Evolutionary conservation across 352 stramenopile species (phyloP).

Genomic region (Pythium phragmitis): DNA sequence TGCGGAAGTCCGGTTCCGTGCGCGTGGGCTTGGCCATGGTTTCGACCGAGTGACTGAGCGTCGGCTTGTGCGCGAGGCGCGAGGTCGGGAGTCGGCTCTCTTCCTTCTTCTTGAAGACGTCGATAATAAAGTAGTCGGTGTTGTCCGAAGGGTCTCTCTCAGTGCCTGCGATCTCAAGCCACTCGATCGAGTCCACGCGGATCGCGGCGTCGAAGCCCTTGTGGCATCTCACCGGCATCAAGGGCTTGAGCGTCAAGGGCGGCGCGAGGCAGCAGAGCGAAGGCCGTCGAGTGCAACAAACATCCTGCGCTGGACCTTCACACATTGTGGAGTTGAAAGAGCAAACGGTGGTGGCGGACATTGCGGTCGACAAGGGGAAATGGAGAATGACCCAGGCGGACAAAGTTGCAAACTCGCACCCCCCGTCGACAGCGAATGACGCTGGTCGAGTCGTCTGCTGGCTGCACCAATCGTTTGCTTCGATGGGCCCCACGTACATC

Average conservation of each 20-base stretch:
- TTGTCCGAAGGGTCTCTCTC: not conserved
- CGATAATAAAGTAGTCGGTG: slow-evolving; percentile 14
- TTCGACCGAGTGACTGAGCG: not conserved
- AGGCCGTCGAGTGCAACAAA: not conserved
- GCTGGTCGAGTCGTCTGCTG: not conserved
- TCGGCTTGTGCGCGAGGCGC: not conserved
- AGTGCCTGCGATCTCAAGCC: slow-evolving; percentile 9
- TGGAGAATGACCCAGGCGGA: not conserved
- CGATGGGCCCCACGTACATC: not conserved
- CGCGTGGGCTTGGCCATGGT: slow-evolving; percentile 6
- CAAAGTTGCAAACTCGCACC: not conserved
- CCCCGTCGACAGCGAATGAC: not conserved
- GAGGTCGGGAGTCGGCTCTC: slow-evolving; percentile 12
- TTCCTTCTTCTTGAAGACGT: slow-evolving; percentile 9
- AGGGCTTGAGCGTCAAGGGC: not conserved
- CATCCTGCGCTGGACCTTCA: not conserved
- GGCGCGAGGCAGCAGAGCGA: slow-evolving; percentile 5
- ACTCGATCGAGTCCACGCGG: slow-evolving; percentile 10
- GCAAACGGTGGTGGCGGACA: not conserved
- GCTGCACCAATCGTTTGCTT: not conserved
- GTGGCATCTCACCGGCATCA: slow-evolving; percentile 5
- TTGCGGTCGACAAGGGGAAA: not conserved
- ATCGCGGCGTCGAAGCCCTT: slow-evolving; percentile 9
- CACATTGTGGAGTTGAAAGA: not conserved
- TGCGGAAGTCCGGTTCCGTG: not conserved